These are phyloP conservation scores for Curvularia sp. DNA, from an alignment of 2,329 filamentous ascomycete genomes.

Conservation along the genomic window DNA sequence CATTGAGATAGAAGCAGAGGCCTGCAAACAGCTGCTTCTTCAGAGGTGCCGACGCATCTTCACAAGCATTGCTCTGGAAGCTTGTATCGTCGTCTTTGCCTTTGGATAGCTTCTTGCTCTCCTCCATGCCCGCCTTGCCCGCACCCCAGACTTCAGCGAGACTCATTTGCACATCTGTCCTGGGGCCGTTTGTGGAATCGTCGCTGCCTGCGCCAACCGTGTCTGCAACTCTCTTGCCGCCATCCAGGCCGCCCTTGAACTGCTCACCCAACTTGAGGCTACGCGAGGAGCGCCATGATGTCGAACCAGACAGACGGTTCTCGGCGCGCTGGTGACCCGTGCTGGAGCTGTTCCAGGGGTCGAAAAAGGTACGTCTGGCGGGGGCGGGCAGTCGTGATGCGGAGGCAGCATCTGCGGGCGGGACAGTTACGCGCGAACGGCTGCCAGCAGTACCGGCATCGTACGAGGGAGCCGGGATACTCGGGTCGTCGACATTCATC, in stretches of 20 bases:
- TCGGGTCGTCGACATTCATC: conserved; percentile 19
- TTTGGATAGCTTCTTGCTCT: conserved; percentile 1
- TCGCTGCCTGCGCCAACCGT: conserved; percentile 69
- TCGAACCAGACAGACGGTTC: conserved; percentile 66
- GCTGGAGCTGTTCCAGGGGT: conserved; percentile 75
- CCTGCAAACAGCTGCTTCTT: conserved; percentile 68
- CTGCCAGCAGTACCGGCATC: conserved; percentile 26
- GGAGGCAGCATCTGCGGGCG: conserved; percentile 15
- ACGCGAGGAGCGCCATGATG: conserved; percentile 75
- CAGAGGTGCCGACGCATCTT: conserved; percentile 9
- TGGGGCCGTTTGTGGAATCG: conserved; percentile 60
- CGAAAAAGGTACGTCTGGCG: conserved; percentile 56
- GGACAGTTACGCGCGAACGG: conserved; percentile 24
- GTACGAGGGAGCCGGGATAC: conserved; percentile 12
- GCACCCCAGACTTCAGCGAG: conserved; percentile 39
- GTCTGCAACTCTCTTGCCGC: conserved; percentile 67
- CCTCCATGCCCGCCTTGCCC: conserved; percentile 27
- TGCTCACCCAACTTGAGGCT: conserved; percentile 74
- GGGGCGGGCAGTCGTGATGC: conserved; percentile 18
- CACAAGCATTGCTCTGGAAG: not conserved
- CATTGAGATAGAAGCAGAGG: conserved; percentile 84
- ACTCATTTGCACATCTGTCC: conserved; percentile 55
- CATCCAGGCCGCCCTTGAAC: conserved; percentile 65
- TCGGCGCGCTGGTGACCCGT: conserved; percentile 83
- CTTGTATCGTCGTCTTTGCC: not conserved